A percentile compares a stretch with the other conserved stretches of the same genome.
Evolutionary conservation across 1,139 yeast genomes (phyloP).

Genomic region (Magnusiomyces tetraspermus): DNA sequence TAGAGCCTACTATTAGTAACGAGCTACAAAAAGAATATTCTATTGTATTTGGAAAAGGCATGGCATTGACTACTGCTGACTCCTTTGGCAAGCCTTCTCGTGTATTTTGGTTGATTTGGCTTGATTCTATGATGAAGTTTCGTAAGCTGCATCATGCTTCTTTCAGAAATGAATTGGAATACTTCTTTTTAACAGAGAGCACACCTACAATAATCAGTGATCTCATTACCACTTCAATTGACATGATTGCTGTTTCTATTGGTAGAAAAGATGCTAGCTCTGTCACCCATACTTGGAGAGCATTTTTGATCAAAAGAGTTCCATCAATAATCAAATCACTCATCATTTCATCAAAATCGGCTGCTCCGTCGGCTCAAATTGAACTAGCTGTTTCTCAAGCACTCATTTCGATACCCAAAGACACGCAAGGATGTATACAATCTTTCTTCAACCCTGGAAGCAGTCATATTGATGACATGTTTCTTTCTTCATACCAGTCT

Average conservation of each 20-base stretch:
- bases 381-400: slow-evolving; percentile 24
- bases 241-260: slow-evolving; percentile 28
- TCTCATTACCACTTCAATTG: slow-evolving; percentile 31
- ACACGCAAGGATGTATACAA: slow-evolving; percentile 18
- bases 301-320: slow-evolving; percentile 26
- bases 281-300: slow-evolving; percentile 25
- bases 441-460: slow-evolving; percentile 16
- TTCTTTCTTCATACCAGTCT: slow-evolving; percentile 24
- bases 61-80: slow-evolving; percentile 5
- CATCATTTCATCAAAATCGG: slow-evolving; percentile 11
- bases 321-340: slow-evolving; percentile 22
- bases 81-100: slow-evolving; percentile 19
- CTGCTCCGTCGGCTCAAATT: slow-evolving; percentile 15
- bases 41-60: slow-evolving; percentile 9
- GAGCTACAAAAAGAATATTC: slow-evolving; percentile 6
- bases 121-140: slow-evolving; percentile 25
- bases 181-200: slow-evolving; percentile 25
- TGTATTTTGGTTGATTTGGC: slow-evolving; percentile 28
- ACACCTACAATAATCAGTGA: slow-evolving; percentile 25
- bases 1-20: slow-evolving; percentile 6
- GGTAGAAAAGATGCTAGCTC: slow-evolving; percentile 24
- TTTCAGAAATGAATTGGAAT: slow-evolving; percentile 24
- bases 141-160: slow-evolving; percentile 22
- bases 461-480: slow-evolving; percentile 38
- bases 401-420: slow-evolving; percentile 22